These are phyloP conservation scores for Coniochaeta ligniaria DNA, from an alignment of 2,329 filamentous ascomycete species.

Conservation along the genomic window DNA sequence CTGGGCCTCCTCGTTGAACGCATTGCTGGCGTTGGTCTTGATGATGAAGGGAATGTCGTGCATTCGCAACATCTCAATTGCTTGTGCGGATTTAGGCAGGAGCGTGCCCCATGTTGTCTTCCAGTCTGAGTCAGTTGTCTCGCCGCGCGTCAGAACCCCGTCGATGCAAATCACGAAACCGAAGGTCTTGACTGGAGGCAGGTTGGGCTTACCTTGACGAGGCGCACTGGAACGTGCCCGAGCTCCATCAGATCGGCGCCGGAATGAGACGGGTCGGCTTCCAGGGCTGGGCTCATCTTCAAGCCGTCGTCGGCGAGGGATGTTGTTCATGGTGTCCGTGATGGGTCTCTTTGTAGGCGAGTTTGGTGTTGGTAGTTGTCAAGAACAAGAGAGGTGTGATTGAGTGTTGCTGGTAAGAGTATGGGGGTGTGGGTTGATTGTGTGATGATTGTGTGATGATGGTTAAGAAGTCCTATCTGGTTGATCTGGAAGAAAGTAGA, in stretches of 20 bases:
- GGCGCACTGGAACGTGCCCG: not conserved
- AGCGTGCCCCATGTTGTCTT: not conserved
- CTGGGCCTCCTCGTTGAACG: not conserved
- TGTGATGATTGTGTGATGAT: too few relatives aligned
- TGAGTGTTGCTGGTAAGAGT: too few relatives aligned
- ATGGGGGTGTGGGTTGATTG: too few relatives aligned
- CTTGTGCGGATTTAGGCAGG: not conserved
- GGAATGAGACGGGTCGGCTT: not conserved
- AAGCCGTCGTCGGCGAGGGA: too few relatives aligned
- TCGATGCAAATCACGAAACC: not conserved
- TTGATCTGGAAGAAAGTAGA: not conserved
- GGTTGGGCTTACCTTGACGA: not conserved
- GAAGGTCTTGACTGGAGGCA: not conserved
- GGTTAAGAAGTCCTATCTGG: too few relatives aligned
- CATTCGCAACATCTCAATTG: not conserved
- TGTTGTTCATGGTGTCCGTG: too few relatives aligned
- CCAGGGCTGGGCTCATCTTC: too few relatives aligned
- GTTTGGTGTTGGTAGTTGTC: too few relatives aligned
- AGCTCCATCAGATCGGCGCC: not conserved
- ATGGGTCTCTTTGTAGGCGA: too few relatives aligned
- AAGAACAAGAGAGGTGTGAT: too few relatives aligned
- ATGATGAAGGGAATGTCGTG: not conserved
- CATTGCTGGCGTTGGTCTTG: not conserved
- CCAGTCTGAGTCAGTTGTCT: not conserved
- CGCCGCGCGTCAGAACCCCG: not conserved